Evolutionary conservation across 2,329 filamentous ascomycete species (phyloP).

Genomic region (Neonectria sp.): DNA sequence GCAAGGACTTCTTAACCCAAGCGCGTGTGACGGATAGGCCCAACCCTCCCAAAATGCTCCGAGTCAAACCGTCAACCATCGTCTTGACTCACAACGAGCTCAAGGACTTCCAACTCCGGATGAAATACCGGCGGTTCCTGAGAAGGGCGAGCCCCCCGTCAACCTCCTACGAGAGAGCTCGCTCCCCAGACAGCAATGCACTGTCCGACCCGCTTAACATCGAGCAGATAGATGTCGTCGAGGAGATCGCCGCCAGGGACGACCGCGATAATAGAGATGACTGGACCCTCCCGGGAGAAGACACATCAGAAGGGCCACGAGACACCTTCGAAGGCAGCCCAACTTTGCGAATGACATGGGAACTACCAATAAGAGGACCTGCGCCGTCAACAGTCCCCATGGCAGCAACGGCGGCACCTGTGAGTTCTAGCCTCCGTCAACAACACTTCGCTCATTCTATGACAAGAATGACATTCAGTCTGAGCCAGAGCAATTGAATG

Average conservation of each 20-base stretch:
- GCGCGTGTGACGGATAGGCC: neutral
- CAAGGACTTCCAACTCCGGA: slow-evolving; percentile 39
- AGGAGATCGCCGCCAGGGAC: neutral
- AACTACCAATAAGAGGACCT: neutral
- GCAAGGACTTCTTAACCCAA: neutral
- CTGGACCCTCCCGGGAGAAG: neutral
- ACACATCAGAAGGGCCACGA: neutral
- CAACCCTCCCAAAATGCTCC: slow-evolving; percentile 36
- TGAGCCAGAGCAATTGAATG: neutral
- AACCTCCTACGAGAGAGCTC: neutral
- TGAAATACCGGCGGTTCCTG: slow-evolving; percentile 40
- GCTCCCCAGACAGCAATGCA: slow-evolving; percentile 2
- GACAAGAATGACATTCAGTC: neutral
- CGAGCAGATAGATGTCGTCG: neutral
- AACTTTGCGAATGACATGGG: neutral
- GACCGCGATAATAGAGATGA: neutral
- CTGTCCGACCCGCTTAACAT: neutral
- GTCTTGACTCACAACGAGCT: slow-evolving; percentile 36
- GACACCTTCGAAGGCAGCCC: neutral
- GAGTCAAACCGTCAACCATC: slow-evolving; percentile 40
- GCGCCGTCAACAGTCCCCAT: neutral
- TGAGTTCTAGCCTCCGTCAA: neutral
- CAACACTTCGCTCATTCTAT: neutral
- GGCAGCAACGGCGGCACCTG: neutral
- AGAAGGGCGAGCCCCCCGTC: neutral